These are phyloP conservation scores for Ulvella scutata DNA, from an alignment of 139 green algal genomes.

Conservation along the genomic window DNA sequence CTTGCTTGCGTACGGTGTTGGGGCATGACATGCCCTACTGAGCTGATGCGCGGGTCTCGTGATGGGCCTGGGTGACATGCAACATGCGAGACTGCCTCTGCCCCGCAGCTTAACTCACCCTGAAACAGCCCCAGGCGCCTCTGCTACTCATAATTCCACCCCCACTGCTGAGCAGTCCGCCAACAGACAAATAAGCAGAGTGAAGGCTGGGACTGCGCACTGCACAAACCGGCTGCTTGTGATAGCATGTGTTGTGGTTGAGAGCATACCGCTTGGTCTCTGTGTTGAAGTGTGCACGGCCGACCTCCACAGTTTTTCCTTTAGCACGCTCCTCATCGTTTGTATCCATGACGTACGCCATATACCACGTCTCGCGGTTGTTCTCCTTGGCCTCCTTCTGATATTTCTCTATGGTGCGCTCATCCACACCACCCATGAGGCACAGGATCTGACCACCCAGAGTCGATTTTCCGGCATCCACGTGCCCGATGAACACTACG, in stretches of 20 bases:
- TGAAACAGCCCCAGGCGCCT: too few species aligned
- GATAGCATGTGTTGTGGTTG: background rate
- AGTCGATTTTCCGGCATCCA: conserved; percentile 97
- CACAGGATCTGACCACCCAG: conserved; percentile 95
- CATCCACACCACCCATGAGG: conserved; percentile 81
- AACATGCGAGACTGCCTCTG: too few species aligned
- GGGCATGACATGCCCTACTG: too few species aligned
- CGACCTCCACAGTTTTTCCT: conserved; percentile 95
- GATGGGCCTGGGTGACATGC: too few species aligned
- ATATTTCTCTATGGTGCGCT: conserved; percentile 99
- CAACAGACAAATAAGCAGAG: too few species aligned
- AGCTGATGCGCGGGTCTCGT: too few species aligned
- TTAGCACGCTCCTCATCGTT: conserved; percentile 98
- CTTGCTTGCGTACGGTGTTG: too few species aligned
- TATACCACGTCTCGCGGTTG: conserved; percentile 96
- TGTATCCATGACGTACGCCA: conserved; percentile 99
- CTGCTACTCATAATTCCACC: too few species aligned
- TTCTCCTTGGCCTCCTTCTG: conserved; percentile 99
- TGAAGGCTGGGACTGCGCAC: too few species aligned
- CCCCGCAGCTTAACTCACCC: too few species aligned
- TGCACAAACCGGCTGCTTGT: too few species aligned
- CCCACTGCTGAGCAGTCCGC: too few species aligned
- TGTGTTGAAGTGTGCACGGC: conserved; percentile 75
- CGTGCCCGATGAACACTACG: conserved; percentile 98
- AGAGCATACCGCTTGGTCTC: conserved; percentile 38